Conservation (phyloP, 78 protist species). For the Andalucia godoyi region DNA sequence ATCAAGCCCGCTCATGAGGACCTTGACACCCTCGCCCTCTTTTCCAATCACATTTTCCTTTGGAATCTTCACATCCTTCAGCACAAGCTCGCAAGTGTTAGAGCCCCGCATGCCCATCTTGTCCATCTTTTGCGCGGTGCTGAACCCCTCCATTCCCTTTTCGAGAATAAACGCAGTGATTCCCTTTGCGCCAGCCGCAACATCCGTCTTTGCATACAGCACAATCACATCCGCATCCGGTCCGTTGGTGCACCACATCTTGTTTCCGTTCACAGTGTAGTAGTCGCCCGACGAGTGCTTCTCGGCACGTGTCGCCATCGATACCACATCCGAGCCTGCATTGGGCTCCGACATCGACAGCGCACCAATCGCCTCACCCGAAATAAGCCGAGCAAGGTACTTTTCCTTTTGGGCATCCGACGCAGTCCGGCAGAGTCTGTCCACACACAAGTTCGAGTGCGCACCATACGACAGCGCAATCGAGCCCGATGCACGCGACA, state of each 20-base stretch:
- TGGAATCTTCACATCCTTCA: constrained; percentile 46
- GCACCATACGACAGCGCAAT: constrained; percentile 84
- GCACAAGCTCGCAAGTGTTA: constrained; percentile 67
- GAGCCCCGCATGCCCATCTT: constrained; percentile 93
- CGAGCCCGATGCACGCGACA: constrained; percentile 46
- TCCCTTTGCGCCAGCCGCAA: constrained; percentile 39
- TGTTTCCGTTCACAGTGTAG: constrained; percentile 62
- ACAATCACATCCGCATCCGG: constrained; percentile 72
- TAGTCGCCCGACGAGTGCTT: constrained; percentile 40
- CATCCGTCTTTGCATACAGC: constrained; percentile 75
- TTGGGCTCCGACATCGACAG: constrained; percentile 88
- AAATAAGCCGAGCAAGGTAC: constrained; percentile 56
- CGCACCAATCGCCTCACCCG: constrained; percentile 88
- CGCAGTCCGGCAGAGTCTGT: constrained; percentile 77
- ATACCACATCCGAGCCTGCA: constrained; percentile 85
- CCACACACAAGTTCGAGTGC: constrained; percentile 80
- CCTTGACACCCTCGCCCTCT: constrained; percentile 62
- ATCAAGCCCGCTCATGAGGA: constrained; percentile 84
- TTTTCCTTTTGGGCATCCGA: constrained; percentile 64
- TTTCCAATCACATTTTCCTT: constrained; percentile 71
- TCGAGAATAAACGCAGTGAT: constrained; percentile 70
- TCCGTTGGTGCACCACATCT: constrained; percentile 86
- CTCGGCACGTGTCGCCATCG: constrained; percentile 60
- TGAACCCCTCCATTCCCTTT: constrained; percentile 65
- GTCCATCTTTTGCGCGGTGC: constrained; percentile 76